Evolutionary conservation across 108 stramenopile species (phyloP), one percentile per base, ranked within the genome.

Genomic region (Conticribra guillardii): DNA sequence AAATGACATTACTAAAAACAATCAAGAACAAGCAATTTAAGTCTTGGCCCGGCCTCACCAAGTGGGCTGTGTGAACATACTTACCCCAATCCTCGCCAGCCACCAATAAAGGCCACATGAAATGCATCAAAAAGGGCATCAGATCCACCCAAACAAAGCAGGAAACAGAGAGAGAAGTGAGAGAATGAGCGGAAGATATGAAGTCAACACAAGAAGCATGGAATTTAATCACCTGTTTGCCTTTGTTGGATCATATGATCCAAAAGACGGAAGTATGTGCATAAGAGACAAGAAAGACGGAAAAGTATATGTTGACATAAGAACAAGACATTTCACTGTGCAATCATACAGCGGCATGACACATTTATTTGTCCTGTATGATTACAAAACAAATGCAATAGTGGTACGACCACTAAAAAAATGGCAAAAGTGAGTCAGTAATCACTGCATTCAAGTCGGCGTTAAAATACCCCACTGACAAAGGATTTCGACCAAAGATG

Each of bases 361-460:
- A 30, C 76, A 80, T 37, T 17, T 76, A n/a, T 56, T 83, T 15
- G 49, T 87, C 4, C 2, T 81, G 7, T 86, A 86, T 57, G 69
- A 81, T 30, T 80, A 80, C 52, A 80, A 67, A 18, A 63, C 59
- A 33, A 79, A 82, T 58, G 24, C 57, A 45, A 86, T 86, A 52
- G 21, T 62, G 1, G 67, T 49, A n/a, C 26, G 26, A 37, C 77
- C 82, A 50, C 49, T 70, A 11, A 15, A 2, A 11, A 49, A 2
- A 37, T 9, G 32, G 4, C 18, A 41, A 37, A 7, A 16, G 21
- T 16, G 18, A 3, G 30, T 16, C 52, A 44, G 17, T 67, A 8
- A n/a, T 55, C 15, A 24, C 21, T 8, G 64, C 73, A 1, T 74
- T 66, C 55, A 5, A 66, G 15, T 4, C 55, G 16, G 55, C 48